Evolutionary conservation across 169 alveolate species (phyloP).

Genomic region (Plasmodium adleri): DNA sequence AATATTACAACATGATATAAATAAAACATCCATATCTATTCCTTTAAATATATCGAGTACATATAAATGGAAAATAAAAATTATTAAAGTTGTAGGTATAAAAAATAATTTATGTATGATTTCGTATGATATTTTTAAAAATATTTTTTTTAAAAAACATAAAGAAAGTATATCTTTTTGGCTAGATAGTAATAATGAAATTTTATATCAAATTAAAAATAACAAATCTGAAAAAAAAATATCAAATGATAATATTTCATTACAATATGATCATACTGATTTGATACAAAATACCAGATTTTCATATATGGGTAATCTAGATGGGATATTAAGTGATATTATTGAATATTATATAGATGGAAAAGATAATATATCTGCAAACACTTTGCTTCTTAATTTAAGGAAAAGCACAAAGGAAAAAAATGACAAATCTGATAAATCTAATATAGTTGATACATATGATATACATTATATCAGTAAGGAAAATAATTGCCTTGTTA

Average conservation of each 20-base stretch:
- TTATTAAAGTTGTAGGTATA: slow-evolving; percentile 21
- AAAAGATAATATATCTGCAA: not conserved
- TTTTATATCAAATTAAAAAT: not conserved
- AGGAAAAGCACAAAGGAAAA: slow-evolving; percentile 5
- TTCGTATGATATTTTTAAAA: slow-evolving; percentile 36
- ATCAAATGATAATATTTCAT: not conserved
- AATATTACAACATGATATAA: not conserved
- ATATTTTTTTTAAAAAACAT: not conserved
- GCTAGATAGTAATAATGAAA: slow-evolving; percentile 57
- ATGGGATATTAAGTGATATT: slow-evolving; percentile 69
- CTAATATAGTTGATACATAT: too few species aligned
- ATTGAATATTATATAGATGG: slow-evolving; percentile 33
- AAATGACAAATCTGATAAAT: not conserved
- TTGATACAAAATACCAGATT: slow-evolving; percentile 23
- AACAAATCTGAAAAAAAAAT: not conserved
- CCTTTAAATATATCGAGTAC: not conserved
- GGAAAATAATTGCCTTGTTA: slow-evolving; percentile 32
- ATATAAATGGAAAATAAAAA: slow-evolving; percentile 14
- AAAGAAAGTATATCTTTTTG: slow-evolving; percentile 28
- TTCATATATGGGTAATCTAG: slow-evolving; percentile 76
- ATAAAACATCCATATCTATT: not conserved
- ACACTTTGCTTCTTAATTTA: not conserved
- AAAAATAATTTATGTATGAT: slow-evolving; percentile 1
- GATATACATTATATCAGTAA: not conserved
- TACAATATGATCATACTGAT: not conserved